Evolutionary conservation across 139 green algal species (phyloP), one percentile per base, ranked within the genome.

Genomic region (Marvania coccoides): DNA sequence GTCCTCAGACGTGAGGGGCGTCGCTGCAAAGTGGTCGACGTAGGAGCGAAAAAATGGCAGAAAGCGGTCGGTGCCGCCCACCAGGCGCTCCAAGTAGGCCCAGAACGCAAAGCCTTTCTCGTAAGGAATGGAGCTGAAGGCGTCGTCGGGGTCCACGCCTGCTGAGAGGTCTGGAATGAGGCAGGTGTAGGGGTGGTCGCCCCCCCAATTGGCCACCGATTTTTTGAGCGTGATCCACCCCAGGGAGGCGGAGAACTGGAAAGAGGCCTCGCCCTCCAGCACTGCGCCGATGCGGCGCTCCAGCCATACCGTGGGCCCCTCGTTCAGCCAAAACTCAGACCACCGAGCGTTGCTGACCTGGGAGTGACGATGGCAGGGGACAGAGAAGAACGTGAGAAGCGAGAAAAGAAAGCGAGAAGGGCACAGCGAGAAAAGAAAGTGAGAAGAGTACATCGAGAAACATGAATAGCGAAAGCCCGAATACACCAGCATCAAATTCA

Each of bases 101-200:
- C 97, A 71, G 67, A 97, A 90, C 47, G 85, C 84, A 65, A 96
- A 96, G 54, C 91, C 91, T 40, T 60, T 78, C 69, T 85, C 83
- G 40, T 83, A 88, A 0, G 77, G 79, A 5, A 88, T 62, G 24
- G 57, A 71, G n/a, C 31, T 78, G 76, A 96, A 96, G 2, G 84
- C 84, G 59, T 95, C 90, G 69, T 97, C 91, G 1, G 91, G 91
- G 75, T 97, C 91, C 5, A 78, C 61, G 1, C 87, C 91, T 2
- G 62, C 72, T 24, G 57, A 72, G 9, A 89, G 72, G 58, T 89
- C 76, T 0, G 81, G 75, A 10, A 86, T 67, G 2, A 89, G 73
- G 1, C 40, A 5, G 13, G 83, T 89, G 75, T 77, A 88, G n/a
- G 66, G 66, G 75, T 89, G 81, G 14, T 71, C 67, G 3, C 58